phyloP scores from a whole-genome alignment of 2,329 filamentous ascomycete genomes.

The Nemania sp. region DNA sequence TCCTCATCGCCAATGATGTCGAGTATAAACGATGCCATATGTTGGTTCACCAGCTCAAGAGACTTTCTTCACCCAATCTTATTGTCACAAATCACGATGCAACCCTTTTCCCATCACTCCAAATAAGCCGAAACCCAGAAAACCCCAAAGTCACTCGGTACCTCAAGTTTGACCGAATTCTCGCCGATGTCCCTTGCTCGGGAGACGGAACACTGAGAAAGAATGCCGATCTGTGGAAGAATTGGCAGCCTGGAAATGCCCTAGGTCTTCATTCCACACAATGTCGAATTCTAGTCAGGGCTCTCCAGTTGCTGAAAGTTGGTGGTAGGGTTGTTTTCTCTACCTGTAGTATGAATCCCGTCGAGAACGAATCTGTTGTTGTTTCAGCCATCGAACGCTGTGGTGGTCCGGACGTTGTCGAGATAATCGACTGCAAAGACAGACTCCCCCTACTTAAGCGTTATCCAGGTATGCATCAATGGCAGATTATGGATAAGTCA shows the following conservation, averaged over 20 bases:
- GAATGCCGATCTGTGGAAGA: slow-evolving; percentile 93
- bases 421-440: slow-evolving; percentile 85
- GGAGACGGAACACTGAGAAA: slow-evolving; percentile 95
- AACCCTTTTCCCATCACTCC: slow-evolving; percentile 92
- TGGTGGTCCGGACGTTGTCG: slow-evolving; percentile 83
- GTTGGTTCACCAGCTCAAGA: slow-evolving; percentile 97
- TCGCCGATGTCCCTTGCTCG: slow-evolving; percentile 96
- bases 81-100: slow-evolving; percentile 99
- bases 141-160: slow-evolving; percentile 73
- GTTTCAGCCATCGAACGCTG: slow-evolving; percentile 90
- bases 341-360: slow-evolving; percentile 98
- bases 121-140: slow-evolving; percentile 73
- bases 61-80: slow-evolving; percentile 93
- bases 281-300: slow-evolving; percentile 87
- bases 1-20: slow-evolving; percentile 94
- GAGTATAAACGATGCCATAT: slow-evolving; percentile 98
- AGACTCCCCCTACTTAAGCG: slow-evolving; percentile 82
- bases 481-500: slow-evolving; percentile 92
- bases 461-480: slow-evolving; percentile 79
- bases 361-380: slow-evolving; percentile 95
- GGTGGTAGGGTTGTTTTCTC: slow-evolving; percentile 97
- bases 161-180: slow-evolving; percentile 95
- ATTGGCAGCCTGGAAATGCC: slow-evolving; percentile 90
- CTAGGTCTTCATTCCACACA: slow-evolving; percentile 90
- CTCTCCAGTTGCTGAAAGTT: slow-evolving; percentile 94